Evolutionary conservation across 352 stramenopile species (phyloP), one percentile per base, ranked within the genome.

Genomic region (Pythium dissimile): DNA sequence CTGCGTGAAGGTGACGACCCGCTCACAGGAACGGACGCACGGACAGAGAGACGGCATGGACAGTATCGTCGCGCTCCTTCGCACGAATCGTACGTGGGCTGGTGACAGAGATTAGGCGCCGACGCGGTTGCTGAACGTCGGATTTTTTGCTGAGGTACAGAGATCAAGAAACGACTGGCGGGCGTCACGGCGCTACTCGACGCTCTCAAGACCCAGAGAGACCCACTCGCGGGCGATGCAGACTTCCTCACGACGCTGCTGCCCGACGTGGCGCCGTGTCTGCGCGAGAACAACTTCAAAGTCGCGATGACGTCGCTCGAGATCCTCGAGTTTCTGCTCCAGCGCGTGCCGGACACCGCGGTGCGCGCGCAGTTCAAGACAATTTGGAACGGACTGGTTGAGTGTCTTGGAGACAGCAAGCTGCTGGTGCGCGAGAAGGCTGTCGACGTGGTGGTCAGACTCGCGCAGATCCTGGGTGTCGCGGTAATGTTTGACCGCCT

Each of bases 271-370:
- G 50, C 91, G 49, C 70, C 71, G n/a, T 92, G 81, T 63, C 66
- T 94, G 46, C 70, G 76, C 41, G 85, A 93, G 56, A 77, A 93
- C 69, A 94, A 94, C 69, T 86, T 83, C 26, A 94, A 94, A 61
- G 76, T 94, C 27, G 71, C 82, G 23, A 58, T 77, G 20, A 73
- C 73, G 2, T 73, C 80, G 49, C 73, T 94, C 52, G 72, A 88
- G 48, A 82, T 85, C 28, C 62, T 91, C 21, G 73, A 80, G 28
- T 41, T 86, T 23, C 23, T 90, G 53, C 57, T 92, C 21, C 39
- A 58, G 20, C 71, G 64, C 38, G 71, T 87, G 50, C 32, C 74
- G 2, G 72, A 87, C 31, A 50, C 48, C 21, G 71, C 72, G 8
- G 54, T 88, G 27, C 79, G 73, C 34, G 63, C 56, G 34, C 77